phyloP scores from a whole-genome alignment of 2,329 filamentous ascomycete genomes.

The Cytospora leucostoma region DNA sequence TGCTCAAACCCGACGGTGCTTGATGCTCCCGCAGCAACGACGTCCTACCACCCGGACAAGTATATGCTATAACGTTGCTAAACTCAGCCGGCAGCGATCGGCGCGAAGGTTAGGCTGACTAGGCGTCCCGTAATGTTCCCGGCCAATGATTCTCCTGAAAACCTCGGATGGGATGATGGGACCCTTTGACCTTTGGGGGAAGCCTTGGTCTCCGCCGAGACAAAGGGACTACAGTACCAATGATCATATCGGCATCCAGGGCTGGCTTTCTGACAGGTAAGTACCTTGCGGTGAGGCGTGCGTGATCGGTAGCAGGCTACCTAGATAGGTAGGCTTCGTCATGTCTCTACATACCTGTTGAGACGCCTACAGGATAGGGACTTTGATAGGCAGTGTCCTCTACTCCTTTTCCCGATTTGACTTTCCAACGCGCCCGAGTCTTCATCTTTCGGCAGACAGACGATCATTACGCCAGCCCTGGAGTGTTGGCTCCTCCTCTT shows the following conservation, averaged over 20 bases:
- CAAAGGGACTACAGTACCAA: too few species aligned
- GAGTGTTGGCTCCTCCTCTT: slow-evolving; percentile 5
- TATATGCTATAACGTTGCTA: neutral
- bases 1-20: neutral
- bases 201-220: too few species aligned
- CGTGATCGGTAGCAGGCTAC: too few species aligned
- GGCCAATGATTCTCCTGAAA: neutral
- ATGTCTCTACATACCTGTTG: slow-evolving; percentile 7
- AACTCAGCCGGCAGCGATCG: neutral
- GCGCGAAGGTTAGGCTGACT: neutral
- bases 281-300: too few species aligned
- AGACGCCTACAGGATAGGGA: neutral
- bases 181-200: too few species aligned
- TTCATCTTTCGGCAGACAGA: neutral
- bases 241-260: too few species aligned
- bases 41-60: neutral
- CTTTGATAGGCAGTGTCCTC: neutral
- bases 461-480: slow-evolving; percentile 6
- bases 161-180: too few species aligned
- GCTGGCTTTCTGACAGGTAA: too few species aligned
- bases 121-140: neutral
- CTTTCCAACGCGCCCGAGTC: neutral
- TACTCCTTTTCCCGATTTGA: neutral
- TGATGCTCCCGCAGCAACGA: too few species aligned
- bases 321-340: too few species aligned